Evolutionary conservation across 2,329 filamentous ascomycete species (phyloP).

Genomic region (Macrophomina phaseolina): DNA sequence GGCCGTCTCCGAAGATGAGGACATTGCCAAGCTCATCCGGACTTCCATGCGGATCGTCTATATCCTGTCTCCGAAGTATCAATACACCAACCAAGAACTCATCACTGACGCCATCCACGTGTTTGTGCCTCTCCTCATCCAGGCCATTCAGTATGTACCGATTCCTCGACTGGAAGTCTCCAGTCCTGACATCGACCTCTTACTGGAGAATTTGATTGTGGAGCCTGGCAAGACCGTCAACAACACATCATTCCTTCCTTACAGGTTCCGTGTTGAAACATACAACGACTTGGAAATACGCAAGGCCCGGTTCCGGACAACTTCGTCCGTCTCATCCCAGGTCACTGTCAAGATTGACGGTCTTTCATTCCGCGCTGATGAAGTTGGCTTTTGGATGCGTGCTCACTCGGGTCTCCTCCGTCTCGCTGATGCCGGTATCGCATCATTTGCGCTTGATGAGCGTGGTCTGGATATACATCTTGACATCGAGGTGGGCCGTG

Average conservation of each 20-base stretch:
- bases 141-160: conserved; percentile 82
- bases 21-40: conserved; percentile 71
- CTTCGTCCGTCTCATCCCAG: conserved; percentile 70
- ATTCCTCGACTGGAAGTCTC: conserved; percentile 90
- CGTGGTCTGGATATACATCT: conserved; percentile 85
- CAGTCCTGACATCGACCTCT: conserved; percentile 79
- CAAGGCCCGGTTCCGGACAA: conserved; percentile 74
- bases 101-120: conserved; percentile 77
- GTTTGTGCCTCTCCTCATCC: conserved; percentile 78
- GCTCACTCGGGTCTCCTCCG: conserved; percentile 77
- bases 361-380: conserved; percentile 80
- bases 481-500: conserved; percentile 81
- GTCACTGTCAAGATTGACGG: conserved; percentile 82
- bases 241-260: conserved; percentile 86
- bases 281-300: conserved; percentile 86
- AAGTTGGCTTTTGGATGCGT: conserved; percentile 88
- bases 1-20: conserved; percentile 72
- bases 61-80: conserved; percentile 70
- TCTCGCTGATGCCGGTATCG: conserved; percentile 82
- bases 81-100: conserved; percentile 72
- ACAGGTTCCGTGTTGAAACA: conserved; percentile 78
- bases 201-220: conserved; percentile 88
- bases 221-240: conserved; percentile 87
- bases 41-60: conserved; percentile 71
- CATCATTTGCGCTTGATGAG: conserved; percentile 83